These are phyloP conservation scores for Umbelopsis isabellina DNA, from an alignment of 192 early-diverging fungal genomes.

Conservation along the genomic window DNA sequence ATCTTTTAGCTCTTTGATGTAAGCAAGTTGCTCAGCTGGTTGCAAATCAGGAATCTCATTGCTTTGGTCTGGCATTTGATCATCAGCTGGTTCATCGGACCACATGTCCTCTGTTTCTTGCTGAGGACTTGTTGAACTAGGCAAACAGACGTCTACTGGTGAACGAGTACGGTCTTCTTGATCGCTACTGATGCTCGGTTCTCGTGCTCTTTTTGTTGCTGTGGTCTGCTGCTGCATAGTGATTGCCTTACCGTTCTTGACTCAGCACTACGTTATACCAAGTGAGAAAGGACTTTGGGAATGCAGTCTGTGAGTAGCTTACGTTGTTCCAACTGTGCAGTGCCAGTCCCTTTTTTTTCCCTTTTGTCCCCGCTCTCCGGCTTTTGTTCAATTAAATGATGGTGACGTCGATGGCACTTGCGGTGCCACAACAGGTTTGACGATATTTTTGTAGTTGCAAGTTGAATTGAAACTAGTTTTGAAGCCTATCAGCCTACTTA, in stretches of 20 bases:
- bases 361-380: neutral
- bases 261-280: neutral
- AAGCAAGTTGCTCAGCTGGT: constrained; percentile 20
- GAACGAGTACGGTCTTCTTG: constrained; percentile 6
- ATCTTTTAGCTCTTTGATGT: constrained; percentile 14
- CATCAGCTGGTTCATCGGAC: neutral
- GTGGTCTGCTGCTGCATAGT: constrained; percentile 20
- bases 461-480: no score
- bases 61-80: neutral
- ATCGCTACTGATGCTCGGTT: constrained; percentile 26
- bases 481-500: no score
- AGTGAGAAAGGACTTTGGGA: neutral
- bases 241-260: constrained; percentile 8
- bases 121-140: neutral
- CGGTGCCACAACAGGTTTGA: no score
- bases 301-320: neutral
- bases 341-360: neutral
- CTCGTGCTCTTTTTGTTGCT: constrained; percentile 18
- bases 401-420: no score
- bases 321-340: neutral
- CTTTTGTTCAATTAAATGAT: no score
- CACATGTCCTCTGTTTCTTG: neutral
- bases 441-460: no score
- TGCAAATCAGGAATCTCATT: constrained; percentile 12
- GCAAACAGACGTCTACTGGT: neutral